Evolutionary conservation across 805 yeast genomes (phyloP), one percentile per base, ranked within the genome.

Genomic region (Candida nanaspora): DNA sequence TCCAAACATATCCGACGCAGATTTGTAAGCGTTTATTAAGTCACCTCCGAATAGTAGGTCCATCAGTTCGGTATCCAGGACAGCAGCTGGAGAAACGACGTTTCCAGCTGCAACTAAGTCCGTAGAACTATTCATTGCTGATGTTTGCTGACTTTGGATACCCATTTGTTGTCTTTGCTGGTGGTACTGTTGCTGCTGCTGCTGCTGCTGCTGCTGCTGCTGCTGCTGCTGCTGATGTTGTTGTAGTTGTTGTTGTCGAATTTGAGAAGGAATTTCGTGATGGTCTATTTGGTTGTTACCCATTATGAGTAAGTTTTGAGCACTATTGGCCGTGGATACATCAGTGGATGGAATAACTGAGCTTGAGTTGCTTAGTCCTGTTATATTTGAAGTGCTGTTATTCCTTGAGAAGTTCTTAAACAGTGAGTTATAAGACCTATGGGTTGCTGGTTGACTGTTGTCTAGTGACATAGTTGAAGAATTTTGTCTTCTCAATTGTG

Each of bases 1-100:
- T 9, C 40, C 40, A 37, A 37, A 37, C 21, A 37, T 37, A 30
- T 37, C 40, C 10, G 28, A 8, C 2, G 29, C 34, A 9, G 40
- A 29, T 11, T 30, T 30, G 20, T 29, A 37, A 3, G 20, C 35
- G 19, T 37, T 28, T 5, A 37, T 23, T 5, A 28, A 14, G 11
- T 55, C 63, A 10, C 53, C 49, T 16, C 62, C 62, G 46, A 58
- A 58, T 5, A 59, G 27, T 2, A 55, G 57, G 40, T 59, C 62
- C 57, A 59, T 58, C 20, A 59, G 39, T 26, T 59, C 64, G 3
- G 61, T 56, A 30, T 58, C 57, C 14, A 59, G n/a, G 4, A 28
- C 29, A 14, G 25, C 25, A 14, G 32, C 19, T 3, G 31, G 25
- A 8, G 32, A 35, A 10, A 27, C 13, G 2, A 4, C n/a, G n/a